A percentile compares a stretch with the other conserved stretches of the same genome.
Evolutionary conservation across 441 rosid genomes (phyloP).

Genomic region (Syzygium malaccense): DNA sequence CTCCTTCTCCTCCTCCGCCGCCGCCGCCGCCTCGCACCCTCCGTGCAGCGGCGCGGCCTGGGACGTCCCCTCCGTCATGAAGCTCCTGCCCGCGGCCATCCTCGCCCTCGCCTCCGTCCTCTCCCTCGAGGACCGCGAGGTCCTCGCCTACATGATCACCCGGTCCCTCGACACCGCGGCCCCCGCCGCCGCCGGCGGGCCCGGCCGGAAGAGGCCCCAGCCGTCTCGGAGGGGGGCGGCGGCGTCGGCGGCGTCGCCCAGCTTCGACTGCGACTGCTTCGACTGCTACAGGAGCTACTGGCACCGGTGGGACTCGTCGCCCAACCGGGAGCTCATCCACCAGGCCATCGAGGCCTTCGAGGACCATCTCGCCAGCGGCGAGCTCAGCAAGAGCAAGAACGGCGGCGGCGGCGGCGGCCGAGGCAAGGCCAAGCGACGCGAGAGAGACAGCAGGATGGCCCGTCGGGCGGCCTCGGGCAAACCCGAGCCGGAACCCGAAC

Average conservation of each 20-base stretch:
- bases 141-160: conserved; percentile 75
- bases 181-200: background rate
- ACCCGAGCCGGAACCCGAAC: background rate
- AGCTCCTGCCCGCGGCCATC: conserved; percentile 65
- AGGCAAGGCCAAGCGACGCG: conserved; percentile 33
- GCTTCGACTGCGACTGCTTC: conserved; percentile 68
- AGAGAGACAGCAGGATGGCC: background rate
- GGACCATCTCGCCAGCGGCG: conserved; percentile 41
- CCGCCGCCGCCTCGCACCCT: background rate
- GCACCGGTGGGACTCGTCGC: conserved; percentile 79
- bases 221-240: background rate
- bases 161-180: conserved; percentile 45
- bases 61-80: conserved; percentile 31
- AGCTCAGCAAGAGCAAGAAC: conserved; percentile 13
- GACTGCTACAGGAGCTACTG: conserved; percentile 81
- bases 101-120: conserved; percentile 53
- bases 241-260: background rate
- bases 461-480: background rate
- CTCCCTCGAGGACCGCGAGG: conserved; percentile 63
- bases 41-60: background rate
- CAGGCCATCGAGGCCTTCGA: conserved; percentile 80
- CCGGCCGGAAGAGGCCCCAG: conserved; percentile 13
- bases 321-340: conserved; percentile 70
- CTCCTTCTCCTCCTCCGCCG: background rate
- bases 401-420: background rate